Evolutionary conservation across 163 green algal genomes (phyloP), one percentile per base, ranked within the genome.

Genomic region (Scenedesmus sp.): DNA sequence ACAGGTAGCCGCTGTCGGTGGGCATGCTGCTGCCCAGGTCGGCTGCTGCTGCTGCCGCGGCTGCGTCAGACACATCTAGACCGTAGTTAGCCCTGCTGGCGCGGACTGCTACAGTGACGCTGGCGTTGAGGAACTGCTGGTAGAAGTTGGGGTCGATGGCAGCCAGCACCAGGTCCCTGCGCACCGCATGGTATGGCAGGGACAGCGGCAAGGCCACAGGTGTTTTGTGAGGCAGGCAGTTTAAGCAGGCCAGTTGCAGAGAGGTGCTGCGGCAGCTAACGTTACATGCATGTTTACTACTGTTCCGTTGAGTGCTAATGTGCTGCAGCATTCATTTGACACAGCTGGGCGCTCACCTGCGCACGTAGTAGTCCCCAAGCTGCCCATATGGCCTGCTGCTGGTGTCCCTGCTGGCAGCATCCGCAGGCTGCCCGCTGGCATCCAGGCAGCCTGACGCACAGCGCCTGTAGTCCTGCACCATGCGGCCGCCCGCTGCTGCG

Each of bases 401-500:
- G 60, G 55, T 81, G 46, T 89, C 55, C 34, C 62, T 79, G 84
- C 84, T 89, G 34, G 62, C 12, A 67, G 54, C 56, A 34, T 89
- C 84, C 23, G 60, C 60, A 46, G 84, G 84, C 62, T 89, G 62
- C n/a, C 84, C 84, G 13, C 26, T 34, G 74, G 34, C 84, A 82
- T 82, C 84, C 26, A 89, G 12, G 84, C 84, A 89, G 84, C 59
- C 67, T 20, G 55, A 13, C 3, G 34, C 15, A 74, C 84, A 89
- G 84, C 60, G 84, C 34, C 84, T 79, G 60, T 82, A 89, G 84
- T 89, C 84, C 84, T 89, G 84, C 62, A 89, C 60, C 84, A 89
- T 79, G 62, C 84, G 84, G 20, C 84, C 84, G 9, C 23, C 62
- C 16, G n/a, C 46, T 74, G 83, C 56, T 84, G 34, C 46, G 34